Conservation (phyloP, 2,329 filamentous ascomycete genomes). For the Xylariales sp. region DNA sequence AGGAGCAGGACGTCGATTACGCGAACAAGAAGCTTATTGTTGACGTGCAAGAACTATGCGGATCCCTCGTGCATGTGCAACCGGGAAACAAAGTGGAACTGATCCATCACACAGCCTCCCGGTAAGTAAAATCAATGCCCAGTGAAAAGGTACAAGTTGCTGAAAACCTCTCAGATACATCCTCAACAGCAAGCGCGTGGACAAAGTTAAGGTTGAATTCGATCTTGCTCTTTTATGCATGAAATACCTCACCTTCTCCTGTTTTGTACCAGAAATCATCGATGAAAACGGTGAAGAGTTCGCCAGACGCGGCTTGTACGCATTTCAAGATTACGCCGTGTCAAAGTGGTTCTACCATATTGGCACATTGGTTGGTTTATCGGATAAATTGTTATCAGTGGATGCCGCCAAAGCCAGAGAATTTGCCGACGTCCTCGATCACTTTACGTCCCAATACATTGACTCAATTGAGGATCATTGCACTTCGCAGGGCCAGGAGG, state of each 20-base stretch:
- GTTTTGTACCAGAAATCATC: conserved; percentile 19
- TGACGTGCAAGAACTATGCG: conserved; percentile 26
- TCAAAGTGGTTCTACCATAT: conserved; percentile 28
- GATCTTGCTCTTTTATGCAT: conserved; percentile 28
- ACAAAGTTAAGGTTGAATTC: conserved; percentile 19
- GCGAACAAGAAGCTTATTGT: conserved; percentile 18
- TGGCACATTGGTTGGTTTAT: not conserved
- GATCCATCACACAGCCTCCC: conserved; percentile 31
- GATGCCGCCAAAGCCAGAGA: conserved; percentile 2
- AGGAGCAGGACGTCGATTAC: conserved; percentile 10
- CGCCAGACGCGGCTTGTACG: conserved; percentile 23
- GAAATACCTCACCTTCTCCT: conserved; percentile 26
- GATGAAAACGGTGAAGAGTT: conserved; percentile 9
- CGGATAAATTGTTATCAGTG: not conserved
- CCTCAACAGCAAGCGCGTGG: conserved; percentile 17
- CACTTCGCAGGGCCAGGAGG: not conserved
- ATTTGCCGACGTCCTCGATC: conserved; percentile 6
- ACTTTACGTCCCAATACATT: not conserved
- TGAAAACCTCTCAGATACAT: conserved; percentile 16
- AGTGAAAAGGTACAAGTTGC: too few species aligned
- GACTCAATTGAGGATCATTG: not conserved
- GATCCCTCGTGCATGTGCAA: conserved; percentile 30
- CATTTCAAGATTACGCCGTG: conserved; percentile 33
- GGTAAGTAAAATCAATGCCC: too few species aligned
- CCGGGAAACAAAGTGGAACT: conserved; percentile 27